Conservation (phyloP, 441 rosid species). For the Euphorbia corollata region DNA sequence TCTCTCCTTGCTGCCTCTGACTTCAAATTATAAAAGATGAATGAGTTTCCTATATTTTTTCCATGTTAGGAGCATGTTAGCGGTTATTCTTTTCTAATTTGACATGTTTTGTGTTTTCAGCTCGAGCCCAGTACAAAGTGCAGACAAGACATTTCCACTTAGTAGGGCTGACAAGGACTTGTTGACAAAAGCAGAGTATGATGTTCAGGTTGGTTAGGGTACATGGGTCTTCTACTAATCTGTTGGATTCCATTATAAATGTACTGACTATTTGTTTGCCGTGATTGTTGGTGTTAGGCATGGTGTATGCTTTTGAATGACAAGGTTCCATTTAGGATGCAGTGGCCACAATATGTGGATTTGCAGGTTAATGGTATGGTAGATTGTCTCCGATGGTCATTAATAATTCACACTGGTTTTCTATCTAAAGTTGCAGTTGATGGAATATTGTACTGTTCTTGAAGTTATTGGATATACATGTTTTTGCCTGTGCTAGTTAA, state of each 20-base stretch:
- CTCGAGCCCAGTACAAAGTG: slow-evolving; percentile 55
- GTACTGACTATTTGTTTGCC: slow-evolving; percentile 19
- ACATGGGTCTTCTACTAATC: not conserved
- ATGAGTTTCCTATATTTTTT: not conserved
- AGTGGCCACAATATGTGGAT: slow-evolving; percentile 92
- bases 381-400: slow-evolving; percentile 10
- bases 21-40: not conserved
- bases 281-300: slow-evolving; percentile 42
- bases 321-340: slow-evolving; percentile 93
- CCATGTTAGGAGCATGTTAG: not conserved
- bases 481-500: not conserved
- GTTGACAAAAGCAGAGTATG: slow-evolving; percentile 59
- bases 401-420: not conserved
- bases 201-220: slow-evolving; percentile 66
- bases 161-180: slow-evolving; percentile 71
- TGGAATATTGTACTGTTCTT: not conserved
- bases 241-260: slow-evolving; percentile 5
- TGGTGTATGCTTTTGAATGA: slow-evolving; percentile 99
- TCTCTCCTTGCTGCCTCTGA: not conserved
- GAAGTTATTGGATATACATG: not conserved
- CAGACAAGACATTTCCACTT: slow-evolving; percentile 70
- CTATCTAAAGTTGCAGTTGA: not conserved
- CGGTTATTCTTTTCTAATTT: slow-evolving; percentile 5
- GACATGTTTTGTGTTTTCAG: slow-evolving; percentile 38
- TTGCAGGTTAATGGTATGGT: slow-evolving; percentile 90